Conservation (phyloP, 805 yeast genomes). For the Yarrowia keelungensis region DNA sequence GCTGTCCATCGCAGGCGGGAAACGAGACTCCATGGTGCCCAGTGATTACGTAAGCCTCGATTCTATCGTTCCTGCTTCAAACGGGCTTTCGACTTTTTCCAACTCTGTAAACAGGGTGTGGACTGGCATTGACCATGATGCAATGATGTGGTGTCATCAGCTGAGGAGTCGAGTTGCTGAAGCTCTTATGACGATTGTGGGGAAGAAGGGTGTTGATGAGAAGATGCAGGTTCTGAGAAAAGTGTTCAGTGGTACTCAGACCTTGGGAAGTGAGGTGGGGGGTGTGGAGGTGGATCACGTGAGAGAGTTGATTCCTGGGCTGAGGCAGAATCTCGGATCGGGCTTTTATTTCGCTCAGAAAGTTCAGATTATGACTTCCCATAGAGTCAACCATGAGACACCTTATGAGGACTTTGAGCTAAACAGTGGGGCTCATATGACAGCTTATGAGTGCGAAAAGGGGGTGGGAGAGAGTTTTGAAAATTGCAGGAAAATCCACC, state of each 20-base stretch:
- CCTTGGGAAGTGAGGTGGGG: conserved; percentile 34
- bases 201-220: conserved; percentile 52
- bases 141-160: conserved; percentile 96
- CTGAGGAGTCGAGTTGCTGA: conserved; percentile 69
- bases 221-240: conserved; percentile 66
- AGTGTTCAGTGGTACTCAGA: conserved; percentile 50
- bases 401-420: not conserved
- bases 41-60: conserved; percentile 86
- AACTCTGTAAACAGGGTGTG: conserved; percentile 90
- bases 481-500: conserved; percentile 4
- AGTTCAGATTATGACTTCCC: conserved; percentile 39
- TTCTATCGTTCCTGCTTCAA: conserved; percentile 69
- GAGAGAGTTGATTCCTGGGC: conserved; percentile 33
- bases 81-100: conserved; percentile 84
- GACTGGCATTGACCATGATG: conserved; percentile 93
- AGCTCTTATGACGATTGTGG: conserved; percentile 65
- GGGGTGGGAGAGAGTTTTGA: not conserved
- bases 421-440: not conserved
- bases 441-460: not conserved
- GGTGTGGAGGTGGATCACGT: conserved; percentile 28
- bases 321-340: not conserved
- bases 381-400: not conserved
- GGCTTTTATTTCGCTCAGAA: conserved; percentile 36
- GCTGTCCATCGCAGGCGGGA: conserved; percentile 89
- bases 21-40: conserved; percentile 78